Evolutionary conservation across 2,329 filamentous ascomycete species (phyloP), one percentile per base, ranked within the genome.

Genomic region (Trichoderma breve): DNA sequence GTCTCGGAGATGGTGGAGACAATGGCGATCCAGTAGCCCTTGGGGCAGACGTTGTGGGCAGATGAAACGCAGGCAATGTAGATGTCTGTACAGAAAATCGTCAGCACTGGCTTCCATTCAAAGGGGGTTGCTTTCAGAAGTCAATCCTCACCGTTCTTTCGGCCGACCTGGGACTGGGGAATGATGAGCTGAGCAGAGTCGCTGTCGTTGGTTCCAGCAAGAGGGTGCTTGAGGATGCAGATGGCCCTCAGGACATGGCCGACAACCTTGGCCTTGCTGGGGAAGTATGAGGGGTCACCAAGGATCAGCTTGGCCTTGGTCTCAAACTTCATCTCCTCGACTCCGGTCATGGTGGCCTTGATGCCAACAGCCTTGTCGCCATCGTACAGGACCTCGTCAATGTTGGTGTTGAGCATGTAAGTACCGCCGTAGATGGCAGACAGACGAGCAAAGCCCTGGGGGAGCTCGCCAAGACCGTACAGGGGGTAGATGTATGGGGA

Each of bases 401-500:
- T 89, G 76, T 91, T 90, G 77, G 96, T 97, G 87, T 98, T 98
- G 79, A 99, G 91, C 95, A 99, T 99, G 86, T 99, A 99, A 65
- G 96, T 99, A 77, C 96, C 96, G 75, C 96, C 96, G 81, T 99
- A 98, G 84, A 99, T 98, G 82, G 96, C 96, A 53, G 95, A 98
- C 70, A 99, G 89, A 82, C 96, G 95, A 74, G 96, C 96, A 79
- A 99, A 99, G 73, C 95, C 95, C 84, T 99, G 96, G 43, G 96
- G 97, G 71, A 99, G 92, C 86, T 99, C 96, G 81, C 93, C 96
- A 64, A 99, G 90, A 74, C 96, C 96, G 85, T 99, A 99, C 36
- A 98, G 91, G 63, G 96, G 97, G 87, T 99, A 99, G 86, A 99
- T 98, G 87, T 98, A 99, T 60, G 96, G 97, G 14, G 95, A 98